Base-by-base conservation (phyloP, 768 basidiomycete species). In the Boletus subparvulus region DNA sequence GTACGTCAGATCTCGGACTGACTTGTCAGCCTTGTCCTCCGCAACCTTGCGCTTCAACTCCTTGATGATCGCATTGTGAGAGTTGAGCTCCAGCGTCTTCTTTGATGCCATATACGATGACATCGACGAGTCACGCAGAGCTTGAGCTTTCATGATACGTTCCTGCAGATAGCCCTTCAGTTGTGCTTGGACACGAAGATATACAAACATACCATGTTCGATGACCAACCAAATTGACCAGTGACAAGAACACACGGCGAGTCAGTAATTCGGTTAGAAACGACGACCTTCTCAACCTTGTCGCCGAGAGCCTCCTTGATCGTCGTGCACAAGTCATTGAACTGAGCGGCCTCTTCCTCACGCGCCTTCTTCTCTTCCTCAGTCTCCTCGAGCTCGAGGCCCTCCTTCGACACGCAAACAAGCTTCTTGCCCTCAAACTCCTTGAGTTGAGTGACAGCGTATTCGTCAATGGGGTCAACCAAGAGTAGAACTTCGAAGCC, bases 131-230 rank as follows among this genome's bases (percentile, higher is more conserved):
- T 96, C 94, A 61, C 94, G 91, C 54, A 96, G 85, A 32, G 95
- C 95, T 77, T 98, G 95, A 13, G 96, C 94, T 78, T 96, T 96
- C 96, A 98, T 98, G 81, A 98, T 97, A 75, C 95, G 88, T 75
- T 95, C 91, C 85, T 87, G 64, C 42, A 67, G 0, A 37, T 35
- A 19, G 32, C 36, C 30, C 14, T 50, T 66, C 12, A 65, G 35
- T 21, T 14, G 43, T 33, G 21, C 21, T 49, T 21, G 10, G 4
- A 14, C 50, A 21, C 9, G 5, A 30, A 4, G 10, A 33, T 26
- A 14, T 35, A 42, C 30, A 24, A 30, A 73, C 81, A 45, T 61
- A 87, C 90, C 96, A 98, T 98, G 83, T 98, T 98, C 54, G 95
- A 94, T 28, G 94, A 97, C 96, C 96, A 99, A 54, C 96, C 97